Evolutionary conservation across 345 rosid genomes (phyloP), one percentile per base, ranked within the genome.

Genomic region (Litchi chinensis): DNA sequence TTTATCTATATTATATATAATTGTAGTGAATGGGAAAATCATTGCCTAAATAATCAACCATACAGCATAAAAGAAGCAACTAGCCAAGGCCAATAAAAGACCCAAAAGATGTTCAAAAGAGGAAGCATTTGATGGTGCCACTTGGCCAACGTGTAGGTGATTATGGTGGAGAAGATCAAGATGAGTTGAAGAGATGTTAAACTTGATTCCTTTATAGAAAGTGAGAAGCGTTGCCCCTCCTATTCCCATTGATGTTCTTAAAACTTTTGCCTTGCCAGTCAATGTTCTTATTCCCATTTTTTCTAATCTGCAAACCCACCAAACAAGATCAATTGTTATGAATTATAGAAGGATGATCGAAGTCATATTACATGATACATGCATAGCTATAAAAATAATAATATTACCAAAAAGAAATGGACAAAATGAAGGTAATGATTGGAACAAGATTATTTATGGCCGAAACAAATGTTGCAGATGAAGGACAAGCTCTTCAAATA

Each of bases 211-310:
- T 80, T 88, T 90, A 79, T 83, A 90, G 72, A 92, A 83, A 6
- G 93, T 87, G 62, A 92, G 79, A 0, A 88, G 59, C 90, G 88
- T 89, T 12, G 91, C 93, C n/a, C 96, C 93, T 6, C 81, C 76
- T 2, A 92, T 77, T 21, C 92, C 92, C n/a, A 87, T 12, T 63
- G 84, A 15, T 48, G 93, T 92, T 41, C 96, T 93, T 3, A 77
- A 32, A 44, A 90, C 81, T 70, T 89, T 92, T 43, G 90, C 90
- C 70, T 83, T 85, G 13, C 92, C 90, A 18, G 86, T 82, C 0
- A 3, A 5, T 8, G 81, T 81, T 21, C 77, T 62, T 2, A 88
- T 56, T 32, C 57, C 82, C 65, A 88, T 37, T 67, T 74, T 90
- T 85, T 92, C 93, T 78, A 88, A 39, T 73, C 93, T 91, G 73